These are phyloP conservation scores for Arctostaphylos glauca DNA, from an alignment of 148 eudicot species.

Conservation along the genomic window DNA sequence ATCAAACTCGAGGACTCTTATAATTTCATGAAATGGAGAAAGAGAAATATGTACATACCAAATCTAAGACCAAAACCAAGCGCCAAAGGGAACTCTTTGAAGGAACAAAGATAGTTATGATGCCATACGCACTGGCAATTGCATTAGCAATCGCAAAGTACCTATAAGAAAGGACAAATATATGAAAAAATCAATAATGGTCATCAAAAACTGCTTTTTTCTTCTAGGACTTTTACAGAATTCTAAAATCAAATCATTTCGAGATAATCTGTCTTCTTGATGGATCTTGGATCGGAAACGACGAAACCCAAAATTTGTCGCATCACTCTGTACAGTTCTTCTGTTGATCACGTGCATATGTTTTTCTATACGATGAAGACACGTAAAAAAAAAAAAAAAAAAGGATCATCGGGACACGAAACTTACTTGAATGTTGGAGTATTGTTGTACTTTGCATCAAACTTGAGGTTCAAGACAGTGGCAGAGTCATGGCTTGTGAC, in stretches of 20 bases:
- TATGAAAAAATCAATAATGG: background rate
- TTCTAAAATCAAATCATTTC: too few relatives aligned
- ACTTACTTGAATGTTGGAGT: constrained; percentile 77
- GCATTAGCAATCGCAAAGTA: constrained; percentile 40
- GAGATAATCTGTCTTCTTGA: too few relatives aligned
- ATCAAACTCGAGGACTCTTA: background rate
- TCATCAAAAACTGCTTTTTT: background rate
- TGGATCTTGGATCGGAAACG: too few relatives aligned
- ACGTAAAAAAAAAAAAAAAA: background rate
- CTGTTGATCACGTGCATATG: too few relatives aligned
- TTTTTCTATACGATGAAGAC: too few relatives aligned
- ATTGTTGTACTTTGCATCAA: constrained; percentile 67
- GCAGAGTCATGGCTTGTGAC: constrained; percentile 69
- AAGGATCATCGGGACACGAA: too few relatives aligned
- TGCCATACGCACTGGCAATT: constrained; percentile 38
- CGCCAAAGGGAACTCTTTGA: constrained; percentile 31
- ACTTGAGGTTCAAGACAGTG: constrained; percentile 46
- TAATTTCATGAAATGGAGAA: background rate
- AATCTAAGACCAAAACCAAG: constrained; percentile 38
- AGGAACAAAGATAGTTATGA: constrained; percentile 38
- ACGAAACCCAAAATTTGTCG: too few relatives aligned
- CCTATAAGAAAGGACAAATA: constrained; percentile 23
- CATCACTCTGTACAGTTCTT: too few relatives aligned
- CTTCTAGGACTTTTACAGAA: background rate
- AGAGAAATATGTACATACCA: constrained; percentile 25